Percentiles rank a stretch among this genome's conserved stretches.
phyloP scores from a whole-genome alignment of 768 basidiomycete species.

The Leucogyrophana mollusca region DNA sequence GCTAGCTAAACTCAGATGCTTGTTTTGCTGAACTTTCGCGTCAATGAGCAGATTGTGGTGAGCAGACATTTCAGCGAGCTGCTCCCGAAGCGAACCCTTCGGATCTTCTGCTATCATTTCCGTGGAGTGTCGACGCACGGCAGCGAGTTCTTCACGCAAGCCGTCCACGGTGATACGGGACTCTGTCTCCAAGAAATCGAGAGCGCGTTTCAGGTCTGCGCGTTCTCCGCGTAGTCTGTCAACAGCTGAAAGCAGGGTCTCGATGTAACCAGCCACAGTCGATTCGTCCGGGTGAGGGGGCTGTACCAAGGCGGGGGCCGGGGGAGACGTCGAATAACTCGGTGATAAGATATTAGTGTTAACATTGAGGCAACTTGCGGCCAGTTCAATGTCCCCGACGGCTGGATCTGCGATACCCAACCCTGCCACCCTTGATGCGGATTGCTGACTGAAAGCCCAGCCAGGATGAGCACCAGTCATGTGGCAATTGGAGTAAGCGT shows the following conservation, averaged over 20 bases:
- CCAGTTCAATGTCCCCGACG: constrained; percentile 4
- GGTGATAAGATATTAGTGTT: neutral
- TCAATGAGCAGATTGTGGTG: constrained; percentile 18
- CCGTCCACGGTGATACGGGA: constrained; percentile 62
- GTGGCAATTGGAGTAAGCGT: constrained; percentile 12
- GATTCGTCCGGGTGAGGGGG: constrained; percentile 16
- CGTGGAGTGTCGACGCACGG: constrained; percentile 11
- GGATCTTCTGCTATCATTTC: too few species aligned
- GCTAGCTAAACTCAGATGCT: constrained; percentile 31
- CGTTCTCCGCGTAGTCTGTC: constrained; percentile 69
- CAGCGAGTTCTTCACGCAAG: constrained; percentile 48
- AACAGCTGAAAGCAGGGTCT: constrained; percentile 58
- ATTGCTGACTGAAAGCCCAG: neutral
- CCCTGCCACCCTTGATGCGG: neutral
- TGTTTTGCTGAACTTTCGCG: constrained; percentile 23
- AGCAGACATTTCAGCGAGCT: constrained; percentile 21
- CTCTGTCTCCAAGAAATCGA: constrained; percentile 70
- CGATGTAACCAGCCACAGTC: constrained; percentile 40
- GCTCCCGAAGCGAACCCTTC: constrained; percentile 25
- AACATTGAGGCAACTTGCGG: constrained; percentile 1
- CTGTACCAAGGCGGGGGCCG: neutral
- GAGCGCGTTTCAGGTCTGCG: constrained; percentile 56
- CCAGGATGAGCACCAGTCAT: constrained; percentile 18
- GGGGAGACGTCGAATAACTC: constrained; percentile 1
- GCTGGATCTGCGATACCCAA: neutral